These are phyloP conservation scores for Thalassiosira profunda DNA, from an alignment of 108 stramenopile genomes.

Conservation along the genomic window DNA sequence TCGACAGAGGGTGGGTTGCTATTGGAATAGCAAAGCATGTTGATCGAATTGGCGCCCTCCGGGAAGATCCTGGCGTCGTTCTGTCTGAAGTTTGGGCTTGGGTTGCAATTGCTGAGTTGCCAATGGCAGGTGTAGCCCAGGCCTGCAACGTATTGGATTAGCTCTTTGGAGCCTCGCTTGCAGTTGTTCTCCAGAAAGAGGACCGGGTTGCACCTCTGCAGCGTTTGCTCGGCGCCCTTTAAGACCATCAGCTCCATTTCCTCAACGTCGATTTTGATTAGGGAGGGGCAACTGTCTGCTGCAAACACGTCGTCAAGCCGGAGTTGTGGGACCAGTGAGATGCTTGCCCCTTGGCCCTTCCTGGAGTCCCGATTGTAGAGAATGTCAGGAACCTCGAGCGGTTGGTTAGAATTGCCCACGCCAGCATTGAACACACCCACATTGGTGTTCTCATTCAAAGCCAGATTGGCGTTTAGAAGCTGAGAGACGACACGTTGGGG, in stretches of 20 bases:
- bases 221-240: conserved; percentile 1
- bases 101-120: too few relatives aligned
- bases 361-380: conserved; percentile 11
- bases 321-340: background rate
- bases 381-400: conserved; percentile 5
- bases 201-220: conserved; percentile 2
- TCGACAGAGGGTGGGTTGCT: background rate
- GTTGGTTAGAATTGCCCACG: background rate
- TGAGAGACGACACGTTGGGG: conserved; percentile 12
- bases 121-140: conserved; percentile 1
- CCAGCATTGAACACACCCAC: conserved; percentile 5
- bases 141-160: background rate
- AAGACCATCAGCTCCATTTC: conserved; percentile 25
- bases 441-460: conserved; percentile 19
- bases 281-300: background rate
- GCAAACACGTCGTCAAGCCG: conserved; percentile 4
- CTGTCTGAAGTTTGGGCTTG: background rate
- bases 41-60: background rate
- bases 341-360: background rate
- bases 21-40: conserved; percentile 7
- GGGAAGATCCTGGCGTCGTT: background rate
- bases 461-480: conserved; percentile 16
- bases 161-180: conserved; percentile 12
- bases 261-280: conserved; percentile 28
- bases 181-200: conserved; percentile 23